Base-by-base conservation (phyloP, 345 rosid genomes). In the Fremontodendron californicum region DNA sequence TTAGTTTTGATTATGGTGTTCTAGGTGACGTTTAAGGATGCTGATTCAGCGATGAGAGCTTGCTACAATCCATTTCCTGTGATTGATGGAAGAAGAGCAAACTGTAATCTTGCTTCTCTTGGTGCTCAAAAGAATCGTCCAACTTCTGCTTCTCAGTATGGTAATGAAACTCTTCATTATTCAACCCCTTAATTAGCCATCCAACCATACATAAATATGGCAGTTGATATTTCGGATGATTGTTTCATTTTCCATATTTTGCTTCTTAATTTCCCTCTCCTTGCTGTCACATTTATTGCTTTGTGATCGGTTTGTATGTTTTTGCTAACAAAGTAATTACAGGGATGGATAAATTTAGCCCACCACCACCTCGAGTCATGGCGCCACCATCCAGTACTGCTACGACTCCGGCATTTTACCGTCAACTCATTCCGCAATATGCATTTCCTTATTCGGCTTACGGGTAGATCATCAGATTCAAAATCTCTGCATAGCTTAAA, bases 31-130 rank as follows among this genome's bases (percentile, higher is more conserved):
- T 90, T 88, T 27, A 86, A 83, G 80, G 92, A 85, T 77, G 84
- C 87, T 39, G 92, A 88, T 27, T 81, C 92, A 6, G 94, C 94
- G 9, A 76, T 75, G 68, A 86, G 84, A 78, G 94, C 94, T 72
- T 87, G 90, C 74, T 86, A 83, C 43, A 80, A 87, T 76, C 90
- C 87, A 5, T 87, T 78, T 67, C 94, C 90, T 2, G 85, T 88
- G 12, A 88, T 88, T 9, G 90, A 90, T 71, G 92, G 92, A 52
- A 87, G 94, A 72, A 86, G 90, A 73, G 88, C 94, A 21, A 90
- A 88, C 79, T 90, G 92, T 80, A 90, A 90, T 79, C 88, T 90
- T 58, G 94, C 92, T 12, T 78, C 85, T 9, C 84, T 87, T 70
- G 94, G 94, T 16, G 87, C 89, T 27, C 88, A 82, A 15, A 88